Base-by-base conservation (phyloP, 306 rosid species). In the Malus sylvestris region DNA sequence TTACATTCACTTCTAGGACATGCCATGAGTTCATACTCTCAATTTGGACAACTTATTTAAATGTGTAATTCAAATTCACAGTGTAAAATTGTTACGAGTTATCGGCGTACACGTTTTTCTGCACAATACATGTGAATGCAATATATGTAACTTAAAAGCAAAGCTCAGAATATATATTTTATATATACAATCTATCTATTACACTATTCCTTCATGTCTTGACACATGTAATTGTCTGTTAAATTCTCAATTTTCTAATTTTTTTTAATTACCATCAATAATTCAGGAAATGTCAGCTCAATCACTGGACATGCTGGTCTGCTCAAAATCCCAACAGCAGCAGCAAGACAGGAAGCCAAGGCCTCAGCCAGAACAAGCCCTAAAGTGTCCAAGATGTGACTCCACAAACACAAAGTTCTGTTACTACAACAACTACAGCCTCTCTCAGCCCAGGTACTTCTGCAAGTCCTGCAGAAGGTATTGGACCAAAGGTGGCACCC, bases 401-500 rank as follows among this genome's bases (percentile, higher is more conserved):
- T 95, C 99, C 1, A 74, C 88, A 42, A 92, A 95, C 91, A 95
- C 99, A 79, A 95, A 95, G 59, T 95, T 95, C 82, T 95, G 99
- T 60, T 95, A 95, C 91, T 95, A 95, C 92, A 95, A 95, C 88
- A 95, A 95, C 83, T 95, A 95, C 83, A 92, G 97, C 27, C 96
- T 95, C 46, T 65, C 97, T 3, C 99, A 95, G 79, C 99, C 99
- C 9, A 89, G 99, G 77, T 95, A 92, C 75, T 92, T 95, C 84
- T 95, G 99, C 91, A 95, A 95, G 71, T 87, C 99, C 1, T 95
- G 99, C 77, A 85, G 99, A 57, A 91, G 99, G 81, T 95, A 95
- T 78, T 95, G 99, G 99, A 95, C 97, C 5, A 92, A 92, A 88
- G 99, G 99, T 25, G 99, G 99, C 6, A 95, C 99, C 1, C 71